Evolutionary conservation across 352 stramenopile species (phyloP), one percentile per base, ranked within the genome.

Genomic region (Globisporangium yorkense): DNA sequence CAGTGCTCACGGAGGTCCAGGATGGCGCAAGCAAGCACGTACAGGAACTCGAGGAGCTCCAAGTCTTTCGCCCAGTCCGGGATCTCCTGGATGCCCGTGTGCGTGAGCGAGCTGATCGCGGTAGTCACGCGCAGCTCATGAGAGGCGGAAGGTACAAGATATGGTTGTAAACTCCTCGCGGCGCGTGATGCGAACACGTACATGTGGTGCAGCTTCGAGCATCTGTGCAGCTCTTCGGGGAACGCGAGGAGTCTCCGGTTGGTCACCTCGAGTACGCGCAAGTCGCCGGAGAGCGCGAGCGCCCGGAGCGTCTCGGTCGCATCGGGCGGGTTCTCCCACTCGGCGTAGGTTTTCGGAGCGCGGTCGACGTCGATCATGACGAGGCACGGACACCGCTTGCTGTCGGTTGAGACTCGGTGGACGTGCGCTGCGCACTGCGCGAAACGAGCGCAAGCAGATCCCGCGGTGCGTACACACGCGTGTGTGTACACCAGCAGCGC

Each of bases 41-140:
- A 83, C 74, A 83, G 39, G 18, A 70, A 80, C 27, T 79, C 48
- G 0, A 83, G 60, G 5, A 65, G 64, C 15, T 52, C 52, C 12
- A 83, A 69, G 8, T 63, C 62, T 24, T 66, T 70, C 6, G 57
- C 33, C 71, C 72, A 80, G 2, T 44, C 27, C 2, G 71, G 71
- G 2, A 80, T 29, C 2, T 10, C 47, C 33, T 61, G 39, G 29
- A 65, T 49, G 0, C 53, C 66, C 1, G 62, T 73, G 33, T 74
- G 67, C 6, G 71, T 55, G 8, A 77, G 46, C 2, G 51, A 61
- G 20, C 71, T 75, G 18, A 27, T 27, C 24, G 24, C 24, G 24
- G 24, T 27, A 27, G 24, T 27, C 24, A 27, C 24, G 24, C 24
- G 24, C 24, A 27, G 1, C 24, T 27, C 24, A 27, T 27, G 24